Percentiles rank a stretch among this genome's conserved stretches.
Conservation (phyloP, 129 eudicot genomes). For the Rutidosis leptorrhynchoides region DNA sequence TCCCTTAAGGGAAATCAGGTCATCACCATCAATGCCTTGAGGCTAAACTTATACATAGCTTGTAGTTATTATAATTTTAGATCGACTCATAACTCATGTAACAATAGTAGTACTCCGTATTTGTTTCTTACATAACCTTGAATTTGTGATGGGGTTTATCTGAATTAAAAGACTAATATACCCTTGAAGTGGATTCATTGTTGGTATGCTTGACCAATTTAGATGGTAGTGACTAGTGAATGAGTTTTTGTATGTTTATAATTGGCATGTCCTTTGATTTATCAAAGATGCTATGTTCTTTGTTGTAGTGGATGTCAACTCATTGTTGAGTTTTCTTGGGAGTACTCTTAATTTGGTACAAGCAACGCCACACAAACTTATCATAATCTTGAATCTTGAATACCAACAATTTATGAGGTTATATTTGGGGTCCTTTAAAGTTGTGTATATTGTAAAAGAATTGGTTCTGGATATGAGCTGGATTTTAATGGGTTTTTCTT, state of each 20-base stretch:
- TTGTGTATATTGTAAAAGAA: background rate
- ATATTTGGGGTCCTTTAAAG: background rate
- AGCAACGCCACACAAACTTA: constrained; percentile 16
- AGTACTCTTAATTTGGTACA: constrained; percentile 3
- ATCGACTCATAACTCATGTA: too few relatives aligned
- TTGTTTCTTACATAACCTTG: too few relatives aligned
- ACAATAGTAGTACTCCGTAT: too few relatives aligned
- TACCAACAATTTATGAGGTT: constrained; percentile 3
- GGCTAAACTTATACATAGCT: too few relatives aligned
- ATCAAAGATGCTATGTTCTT: constrained; percentile 12
- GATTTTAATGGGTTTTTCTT: constrained; percentile 7
- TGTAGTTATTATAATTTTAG: too few relatives aligned
- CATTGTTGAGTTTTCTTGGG: constrained; percentile 24
- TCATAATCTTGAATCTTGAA: background rate
- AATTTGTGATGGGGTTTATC: too few relatives aligned
- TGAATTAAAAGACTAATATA: too few relatives aligned
- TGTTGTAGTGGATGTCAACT: constrained; percentile 28
- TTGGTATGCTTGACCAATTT: constrained; percentile 6
- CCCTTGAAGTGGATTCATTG: too few relatives aligned
- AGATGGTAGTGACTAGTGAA: constrained; percentile 17
- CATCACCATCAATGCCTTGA: too few relatives aligned
- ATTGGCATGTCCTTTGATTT: constrained; percentile 20
- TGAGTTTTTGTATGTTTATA: constrained; percentile 25
- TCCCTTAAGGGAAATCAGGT: too few relatives aligned
- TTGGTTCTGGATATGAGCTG: constrained; percentile 22